These are phyloP conservation scores for Beauveria medogensis DNA, from an alignment of 2,329 filamentous ascomycete genomes.

Conservation along the genomic window DNA sequence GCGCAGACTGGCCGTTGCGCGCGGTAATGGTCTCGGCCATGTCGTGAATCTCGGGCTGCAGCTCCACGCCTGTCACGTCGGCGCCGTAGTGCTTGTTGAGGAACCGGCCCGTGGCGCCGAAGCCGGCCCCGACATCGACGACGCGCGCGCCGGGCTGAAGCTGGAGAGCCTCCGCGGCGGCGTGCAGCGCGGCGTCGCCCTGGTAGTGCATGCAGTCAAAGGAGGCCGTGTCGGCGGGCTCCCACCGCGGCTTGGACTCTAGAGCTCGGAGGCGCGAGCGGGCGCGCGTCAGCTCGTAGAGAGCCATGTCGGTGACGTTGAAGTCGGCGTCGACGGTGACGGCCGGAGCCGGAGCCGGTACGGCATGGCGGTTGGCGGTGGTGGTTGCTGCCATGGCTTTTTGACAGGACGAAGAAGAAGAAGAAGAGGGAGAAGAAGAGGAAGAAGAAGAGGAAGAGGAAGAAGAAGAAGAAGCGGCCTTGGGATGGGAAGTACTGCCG, in stretches of 20 bases:
- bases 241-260: constrained; percentile 14
- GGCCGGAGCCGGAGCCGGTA: not conserved
- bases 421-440: not conserved
- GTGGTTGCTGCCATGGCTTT: not conserved
- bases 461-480: not conserved
- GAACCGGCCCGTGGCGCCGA: constrained; percentile 17
- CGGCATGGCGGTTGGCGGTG: not conserved
- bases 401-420: too few species aligned
- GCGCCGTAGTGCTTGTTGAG: constrained; percentile 13
- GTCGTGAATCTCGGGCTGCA: constrained; percentile 16
- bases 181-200: constrained; percentile 15
- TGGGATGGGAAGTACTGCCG: too few species aligned
- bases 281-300: not conserved
- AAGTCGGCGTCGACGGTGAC: not conserved
- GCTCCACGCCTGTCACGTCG: constrained; percentile 15
- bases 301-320: constrained; percentile 7
- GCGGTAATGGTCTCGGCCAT: constrained; percentile 15
- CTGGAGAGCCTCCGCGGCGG: constrained; percentile 12
- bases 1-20: constrained; percentile 4
- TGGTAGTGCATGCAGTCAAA: constrained; percentile 20
- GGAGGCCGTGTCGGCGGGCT: constrained; percentile 13
- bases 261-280: not conserved
- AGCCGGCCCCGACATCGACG: constrained; percentile 17
- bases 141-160: constrained; percentile 13
- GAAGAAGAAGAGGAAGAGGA: too few species aligned